These are phyloP conservation scores for Solanum pennellii DNA, from an alignment of 257 asterid genomes.

Conservation along the genomic window DNA sequence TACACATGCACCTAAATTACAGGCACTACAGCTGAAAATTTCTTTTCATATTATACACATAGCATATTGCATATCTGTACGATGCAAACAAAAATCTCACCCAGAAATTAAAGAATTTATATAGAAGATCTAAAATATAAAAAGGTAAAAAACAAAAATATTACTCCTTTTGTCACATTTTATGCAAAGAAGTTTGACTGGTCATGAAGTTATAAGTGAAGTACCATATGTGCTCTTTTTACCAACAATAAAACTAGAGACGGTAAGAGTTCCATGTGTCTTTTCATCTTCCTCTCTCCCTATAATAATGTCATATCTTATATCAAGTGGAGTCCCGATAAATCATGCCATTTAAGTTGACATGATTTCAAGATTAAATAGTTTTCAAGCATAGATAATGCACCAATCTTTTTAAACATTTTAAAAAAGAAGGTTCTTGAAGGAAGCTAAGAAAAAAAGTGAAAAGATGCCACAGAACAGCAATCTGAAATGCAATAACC, in stretches of 20 bases:
- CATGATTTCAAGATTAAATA: neutral
- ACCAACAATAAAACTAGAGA: neutral
- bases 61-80: neutral
- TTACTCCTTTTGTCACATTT: neutral
- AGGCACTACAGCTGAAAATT: neutral
- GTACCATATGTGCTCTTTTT: neutral
- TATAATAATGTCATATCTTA: neutral
- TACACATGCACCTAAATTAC: neutral
- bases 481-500: neutral
- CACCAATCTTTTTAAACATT: neutral
- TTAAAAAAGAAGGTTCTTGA: neutral
- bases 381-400: neutral
- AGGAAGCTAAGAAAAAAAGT: neutral
- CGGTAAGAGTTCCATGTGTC: neutral
- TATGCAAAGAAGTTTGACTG: neutral
- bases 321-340: neutral
- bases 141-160: neutral
- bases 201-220: neutral
- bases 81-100: neutral
- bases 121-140: neutral
- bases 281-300: neutral
- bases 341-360: neutral
- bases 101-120: neutral
- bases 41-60: neutral
- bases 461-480: neutral